Evolutionary conservation across 2,329 filamentous ascomycete species (phyloP), one percentile per base, ranked within the genome.

Genomic region (Colletotrichum cordylinicola): DNA sequence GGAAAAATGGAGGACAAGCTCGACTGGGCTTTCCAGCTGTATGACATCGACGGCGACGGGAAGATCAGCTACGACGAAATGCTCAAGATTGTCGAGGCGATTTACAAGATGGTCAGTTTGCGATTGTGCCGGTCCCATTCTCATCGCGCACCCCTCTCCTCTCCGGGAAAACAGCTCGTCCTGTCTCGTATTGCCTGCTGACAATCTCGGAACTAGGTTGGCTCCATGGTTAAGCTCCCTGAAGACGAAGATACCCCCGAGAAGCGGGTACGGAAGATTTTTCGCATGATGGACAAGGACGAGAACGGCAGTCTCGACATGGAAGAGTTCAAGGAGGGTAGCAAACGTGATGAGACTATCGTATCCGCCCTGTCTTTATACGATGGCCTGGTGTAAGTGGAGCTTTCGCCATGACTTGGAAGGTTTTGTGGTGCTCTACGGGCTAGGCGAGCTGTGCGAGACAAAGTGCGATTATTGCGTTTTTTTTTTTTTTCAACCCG

Each of bases 231-330:
- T 81, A 98, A 98, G 87, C 91, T 99, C 60, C 97, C 97, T 68
- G 96, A 98, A 86, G 97, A 99, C 87, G 97, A 99, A 88, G 96
- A 99, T 87, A 99, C 97, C 73, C 97, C 97, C 21, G 96, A 98
- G 90, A 99, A 99, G 90, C 94, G 97, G 78, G 97, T 99, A 78
- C 93, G 91, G 86, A 99, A 99, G 90, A 98, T 99, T 85, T 99
- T 99, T 90, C 91, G 94, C 82, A 98, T 98, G 97, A 99, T 99
- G 97, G 97, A 99, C 90, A 99, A 99, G 91, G 97, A 99, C 85
- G 96, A 98, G 88, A 98, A 98, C 84, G 97, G 96, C 80, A 98
- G 95, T 83, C 88, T 99, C 81, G 96, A 98, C 84, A 96, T 98
- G 91, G 94, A 96, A 77, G 97, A 99, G 85, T 99, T 99, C 90